Conservation (phyloP, 768 basidiomycete genomes). For the Kwoniella europaea region DNA sequence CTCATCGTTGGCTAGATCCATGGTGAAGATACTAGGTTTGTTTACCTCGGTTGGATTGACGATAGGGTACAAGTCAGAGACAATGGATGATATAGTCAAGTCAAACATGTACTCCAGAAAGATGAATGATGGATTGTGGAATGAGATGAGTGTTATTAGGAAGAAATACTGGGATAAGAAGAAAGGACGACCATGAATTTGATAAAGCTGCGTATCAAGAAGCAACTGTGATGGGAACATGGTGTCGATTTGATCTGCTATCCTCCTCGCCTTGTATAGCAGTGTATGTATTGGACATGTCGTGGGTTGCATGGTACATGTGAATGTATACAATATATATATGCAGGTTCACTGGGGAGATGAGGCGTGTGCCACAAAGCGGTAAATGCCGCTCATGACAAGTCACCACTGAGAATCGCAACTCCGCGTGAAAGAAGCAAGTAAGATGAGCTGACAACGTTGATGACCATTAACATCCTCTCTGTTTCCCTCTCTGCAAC, state of each 20-base stretch:
- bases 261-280: no score
- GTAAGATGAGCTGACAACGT: not conserved
- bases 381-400: constrained; percentile 17
- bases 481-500: not conserved
- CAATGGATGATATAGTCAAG: not conserved
- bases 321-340: not conserved
- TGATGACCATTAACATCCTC: not conserved
- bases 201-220: no score
- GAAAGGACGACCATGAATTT: not conserved
- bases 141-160: not conserved
- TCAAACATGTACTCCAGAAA: not conserved
- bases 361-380: constrained; percentile 12
- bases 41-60: not conserved
- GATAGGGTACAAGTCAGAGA: not conserved
- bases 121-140: not conserved
- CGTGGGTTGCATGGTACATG: no score
- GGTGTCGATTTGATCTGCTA: no score
- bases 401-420: not conserved
- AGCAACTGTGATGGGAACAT: no score
- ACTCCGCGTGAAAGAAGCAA: not conserved
- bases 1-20: not conserved
- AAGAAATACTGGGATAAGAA: not conserved
- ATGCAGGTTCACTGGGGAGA: not conserved
- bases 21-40: not conserved
- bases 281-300: no score